Evolutionary conservation across 768 basidiomycete species (phyloP), one percentile per base, ranked within the genome.

Genomic region (Tulasnella sp.): DNA sequence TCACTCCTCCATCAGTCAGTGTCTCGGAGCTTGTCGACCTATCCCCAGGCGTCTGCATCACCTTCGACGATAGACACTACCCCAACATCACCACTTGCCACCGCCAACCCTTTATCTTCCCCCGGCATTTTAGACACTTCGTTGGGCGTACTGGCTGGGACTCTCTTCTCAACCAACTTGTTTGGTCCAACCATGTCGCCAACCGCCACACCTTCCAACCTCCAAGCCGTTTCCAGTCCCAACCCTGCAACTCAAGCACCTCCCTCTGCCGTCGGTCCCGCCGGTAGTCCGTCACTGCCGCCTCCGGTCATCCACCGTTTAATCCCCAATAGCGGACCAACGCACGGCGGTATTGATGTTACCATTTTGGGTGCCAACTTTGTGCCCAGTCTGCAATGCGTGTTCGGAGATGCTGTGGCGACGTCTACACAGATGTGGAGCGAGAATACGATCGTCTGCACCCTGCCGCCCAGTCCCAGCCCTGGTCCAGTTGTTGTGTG

Each of bases 341-440:
- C 87, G 19, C 80, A 84, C 59, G 93, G 93, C 31, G 94, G 94
- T 1, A 91, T 89, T 62, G 91, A 96, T 69, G 85, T 99, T 32
- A 98, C 94, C 1, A 73, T 99, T 15, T 77, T 96, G 6, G 96
- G 96, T 7, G 81, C 85, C 51, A 88, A 92, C 67, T 97, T 99
- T 70, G 52, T 66, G 5, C 67, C 64, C 6, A 70, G 69, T 27
- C 65, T 70, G 54, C 81, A 86, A 52, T 87, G 89, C 63, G 72
- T 90, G 2, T 99, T 99, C 68, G 94, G 94, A 23, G 86, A 84
- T 63, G 74, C 81, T 8, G 67, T 77, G 11, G 84, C 93, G 7
- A 86, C 82, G 57, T 85, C 85, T 8, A 93, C 90, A 0, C 86
- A 88, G 63, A 75, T 85, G 37, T 97, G 90, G 87, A 88, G 87